A percentile compares a stretch with the other conserved stretches of the same genome.
Conservation (phyloP, 768 basidiomycete species). For the Omphalotus guepiniiformis region DNA sequence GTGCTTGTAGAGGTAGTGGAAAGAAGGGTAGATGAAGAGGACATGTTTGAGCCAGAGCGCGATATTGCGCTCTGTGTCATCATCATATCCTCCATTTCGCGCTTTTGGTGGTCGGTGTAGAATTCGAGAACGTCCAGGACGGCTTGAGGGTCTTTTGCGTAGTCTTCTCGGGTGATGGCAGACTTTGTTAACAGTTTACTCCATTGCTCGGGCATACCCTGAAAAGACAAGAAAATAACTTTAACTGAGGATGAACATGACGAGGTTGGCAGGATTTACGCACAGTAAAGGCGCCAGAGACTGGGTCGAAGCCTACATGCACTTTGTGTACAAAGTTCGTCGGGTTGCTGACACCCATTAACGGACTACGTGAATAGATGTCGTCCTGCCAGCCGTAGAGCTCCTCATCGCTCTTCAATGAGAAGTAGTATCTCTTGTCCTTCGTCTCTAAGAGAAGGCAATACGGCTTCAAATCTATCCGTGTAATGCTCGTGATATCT, state of each 20-base stretch:
- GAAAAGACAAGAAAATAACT: constrained; percentile 3
- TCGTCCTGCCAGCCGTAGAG: constrained; percentile 99
- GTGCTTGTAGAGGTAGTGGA: constrained; percentile 8
- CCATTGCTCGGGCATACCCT: constrained; percentile 99
- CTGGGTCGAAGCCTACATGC: constrained; percentile 94
- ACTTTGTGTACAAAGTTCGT: constrained; percentile 99
- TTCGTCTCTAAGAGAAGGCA: constrained; percentile 85
- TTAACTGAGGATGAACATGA: constrained; percentile 2
- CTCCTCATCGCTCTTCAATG: constrained; percentile 91
- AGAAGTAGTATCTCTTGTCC: constrained; percentile 75
- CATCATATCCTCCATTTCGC: constrained; percentile 73
- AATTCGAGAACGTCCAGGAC: constrained; percentile 98
- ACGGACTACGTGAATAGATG: constrained; percentile 85
- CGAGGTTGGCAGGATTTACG: constrained; percentile 25
- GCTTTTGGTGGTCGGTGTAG: constrained; percentile 96
- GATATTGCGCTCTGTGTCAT: constrained; percentile 13
- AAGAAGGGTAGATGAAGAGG: constrained; percentile 19
- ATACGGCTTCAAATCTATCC: constrained; percentile 92
- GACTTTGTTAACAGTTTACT: constrained; percentile 94
- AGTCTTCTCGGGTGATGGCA: constrained; percentile 97
- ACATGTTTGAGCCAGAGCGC: constrained; percentile 25
- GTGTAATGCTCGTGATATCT: constrained; percentile 84
- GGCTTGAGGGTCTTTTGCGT: constrained; percentile 94
- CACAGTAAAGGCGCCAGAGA: constrained; percentile 91
- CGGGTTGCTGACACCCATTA: constrained; percentile 91